phyloP scores from a whole-genome alignment of 495 filamentous ascomycete species.

The Halenospora varia region DNA sequence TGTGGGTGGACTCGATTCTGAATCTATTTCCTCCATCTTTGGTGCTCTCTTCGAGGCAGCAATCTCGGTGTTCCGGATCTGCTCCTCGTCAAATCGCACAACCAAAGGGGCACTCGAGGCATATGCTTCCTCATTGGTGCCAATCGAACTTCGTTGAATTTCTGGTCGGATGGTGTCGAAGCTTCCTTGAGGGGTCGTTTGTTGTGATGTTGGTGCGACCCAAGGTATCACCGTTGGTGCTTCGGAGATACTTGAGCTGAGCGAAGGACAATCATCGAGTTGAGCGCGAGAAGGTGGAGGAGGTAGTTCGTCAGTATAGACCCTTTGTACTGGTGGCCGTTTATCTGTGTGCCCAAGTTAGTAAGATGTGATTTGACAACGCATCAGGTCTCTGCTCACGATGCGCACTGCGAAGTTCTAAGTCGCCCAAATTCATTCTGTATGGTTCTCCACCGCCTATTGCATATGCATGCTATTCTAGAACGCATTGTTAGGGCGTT shows the following conservation, averaged over 20 bases:
- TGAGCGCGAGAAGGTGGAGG: conserved; percentile 57
- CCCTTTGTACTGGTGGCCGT: conserved; percentile 49
- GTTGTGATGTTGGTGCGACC: conserved; percentile 43
- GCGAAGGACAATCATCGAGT: conserved; percentile 41
- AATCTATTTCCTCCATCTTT: conserved; percentile 13
- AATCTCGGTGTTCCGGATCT: conserved; percentile 28
- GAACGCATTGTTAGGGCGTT: conserved; percentile 14
- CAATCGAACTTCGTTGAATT: conserved; percentile 17
- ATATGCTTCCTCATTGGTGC: conserved; percentile 23
- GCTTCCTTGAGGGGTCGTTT: conserved; percentile 28
- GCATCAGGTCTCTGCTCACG: conserved; percentile 19
- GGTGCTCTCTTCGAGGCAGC: conserved; percentile 23
- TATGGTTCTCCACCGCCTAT: conserved; percentile 10
- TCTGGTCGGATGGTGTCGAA: conserved; percentile 29
- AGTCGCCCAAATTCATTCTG: conserved; percentile 22
- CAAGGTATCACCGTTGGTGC: conserved; percentile 45
- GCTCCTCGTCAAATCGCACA: conserved; percentile 37
- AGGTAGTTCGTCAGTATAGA: conserved; percentile 54
- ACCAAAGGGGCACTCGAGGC: conserved; percentile 14
- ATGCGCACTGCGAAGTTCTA: conserved; percentile 9
- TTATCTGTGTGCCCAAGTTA: conserved; percentile 33
- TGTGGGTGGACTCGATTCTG: conserved; percentile 43
- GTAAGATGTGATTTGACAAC: conserved; percentile 14
- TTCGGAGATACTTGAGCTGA: conserved; percentile 44
- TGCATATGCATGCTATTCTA: conserved; percentile 13